These are phyloP conservation scores for Solanum sitiens DNA, from an alignment of 257 asterid genomes.

Conservation along the genomic window DNA sequence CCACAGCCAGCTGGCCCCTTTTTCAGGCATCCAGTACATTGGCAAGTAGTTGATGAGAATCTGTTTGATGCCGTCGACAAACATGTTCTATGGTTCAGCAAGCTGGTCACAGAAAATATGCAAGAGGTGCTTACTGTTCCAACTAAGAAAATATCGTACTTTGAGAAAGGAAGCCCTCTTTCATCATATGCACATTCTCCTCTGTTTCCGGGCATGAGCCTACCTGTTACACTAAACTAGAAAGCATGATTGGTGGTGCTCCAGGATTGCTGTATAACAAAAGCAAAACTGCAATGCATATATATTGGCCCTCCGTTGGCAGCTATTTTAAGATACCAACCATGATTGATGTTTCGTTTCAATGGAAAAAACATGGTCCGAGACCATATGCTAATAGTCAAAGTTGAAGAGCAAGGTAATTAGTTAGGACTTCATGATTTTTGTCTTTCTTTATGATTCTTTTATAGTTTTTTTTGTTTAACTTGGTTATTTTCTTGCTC, in stretches of 20 bases:
- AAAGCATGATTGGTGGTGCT: background rate
- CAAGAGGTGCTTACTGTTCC: background rate
- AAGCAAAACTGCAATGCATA: no score
- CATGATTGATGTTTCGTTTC: background rate
- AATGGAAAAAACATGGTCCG: background rate
- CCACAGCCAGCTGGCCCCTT: background rate
- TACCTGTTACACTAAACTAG: background rate
- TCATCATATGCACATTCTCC: background rate
- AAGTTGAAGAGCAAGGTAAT: background rate
- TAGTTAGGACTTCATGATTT: background rate
- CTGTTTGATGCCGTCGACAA: background rate
- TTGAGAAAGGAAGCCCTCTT: background rate
- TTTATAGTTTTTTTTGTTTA: background rate
- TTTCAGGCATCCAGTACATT: background rate
- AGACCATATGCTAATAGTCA: background rate
- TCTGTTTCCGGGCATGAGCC: background rate
- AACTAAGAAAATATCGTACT: fast-evolving
- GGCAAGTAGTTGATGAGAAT: background rate
- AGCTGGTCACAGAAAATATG: background rate
- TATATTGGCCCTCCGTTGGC: background rate
- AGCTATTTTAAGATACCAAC: background rate
- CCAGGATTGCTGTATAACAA: background rate
- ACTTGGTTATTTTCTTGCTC: background rate
- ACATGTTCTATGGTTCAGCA: background rate
- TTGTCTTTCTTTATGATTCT: background rate